Evolutionary conservation across 1,284 basidiomycete species (phyloP).

Genomic region (Butyriboletus appendiculatus): DNA sequence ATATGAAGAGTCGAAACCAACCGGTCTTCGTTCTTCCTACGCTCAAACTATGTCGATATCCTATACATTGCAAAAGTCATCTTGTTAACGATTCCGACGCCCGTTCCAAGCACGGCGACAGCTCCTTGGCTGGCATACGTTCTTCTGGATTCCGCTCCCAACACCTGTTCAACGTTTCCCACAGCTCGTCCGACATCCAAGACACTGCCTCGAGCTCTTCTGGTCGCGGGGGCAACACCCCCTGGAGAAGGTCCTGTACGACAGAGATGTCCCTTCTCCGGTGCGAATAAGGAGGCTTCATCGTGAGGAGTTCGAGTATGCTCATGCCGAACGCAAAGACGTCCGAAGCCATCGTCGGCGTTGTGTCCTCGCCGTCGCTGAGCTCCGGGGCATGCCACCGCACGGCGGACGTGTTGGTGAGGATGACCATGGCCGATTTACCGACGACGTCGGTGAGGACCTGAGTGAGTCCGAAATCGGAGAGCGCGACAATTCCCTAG

Average conservation of each 20-base stretch:
- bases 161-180: slow-evolving; percentile 45
- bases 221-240: slow-evolving; percentile 43
- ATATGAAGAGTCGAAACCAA: neutral
- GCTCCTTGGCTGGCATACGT: slow-evolving; percentile 18
- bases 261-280: slow-evolving; percentile 49
- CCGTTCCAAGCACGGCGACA: slow-evolving; percentile 16
- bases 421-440: slow-evolving; percentile 41
- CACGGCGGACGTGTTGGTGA: slow-evolving; percentile 46
- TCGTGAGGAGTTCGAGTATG: slow-evolving; percentile 53
- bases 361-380: slow-evolving; percentile 40
- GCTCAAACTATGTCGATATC: neutral
- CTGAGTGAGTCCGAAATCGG: slow-evolving; percentile 64
- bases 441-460: slow-evolving; percentile 55
- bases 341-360: slow-evolving; percentile 48
- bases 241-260: slow-evolving; percentile 42
- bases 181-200: slow-evolving; percentile 48
- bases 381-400: slow-evolving; percentile 63
- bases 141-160: slow-evolving; percentile 40
- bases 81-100: slow-evolving; percentile 1
- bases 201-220: slow-evolving; percentile 27
- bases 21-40: neutral
- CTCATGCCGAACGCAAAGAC: slow-evolving; percentile 61
- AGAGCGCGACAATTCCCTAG: slow-evolving; percentile 53
- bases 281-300: slow-evolving; percentile 48
- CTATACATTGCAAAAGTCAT: neutral